Evolutionary conservation across 2,329 filamentous ascomycete genomes (phyloP), one percentile per base, ranked within the genome.

Genomic region (Pseudocercospora ulei): DNA sequence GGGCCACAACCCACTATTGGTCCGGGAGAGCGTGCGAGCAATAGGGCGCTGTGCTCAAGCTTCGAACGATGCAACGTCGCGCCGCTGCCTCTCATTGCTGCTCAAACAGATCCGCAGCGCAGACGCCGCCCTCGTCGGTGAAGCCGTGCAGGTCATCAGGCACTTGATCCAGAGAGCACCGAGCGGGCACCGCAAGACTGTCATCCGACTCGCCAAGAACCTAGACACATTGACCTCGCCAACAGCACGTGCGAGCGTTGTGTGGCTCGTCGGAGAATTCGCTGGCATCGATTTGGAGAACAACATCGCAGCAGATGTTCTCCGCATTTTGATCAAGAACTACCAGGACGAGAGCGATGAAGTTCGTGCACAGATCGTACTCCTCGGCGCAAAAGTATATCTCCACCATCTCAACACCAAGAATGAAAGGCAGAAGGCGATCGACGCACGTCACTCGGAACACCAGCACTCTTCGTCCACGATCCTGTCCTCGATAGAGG

Each of bases 221-320:
- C 73, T 98, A 2, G 90, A 95, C 56, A 82, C 80, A 3, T 83
- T 86, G 1, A 84, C 82, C 0, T 87, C 90, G 45, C 78, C 90
- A 1, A 80, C 86, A 44, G 90, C 90, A 3, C 74, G 90, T 49
- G 90, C 90, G 2, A 94, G 84, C 34, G 95, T 98, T 47, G 82
- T 98, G 52, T 98, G 90, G 90, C 75, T 98, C 0, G 87, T 96
- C 0, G 90, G 90, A 29, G 90, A 98, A 61, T 96, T 92, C 53
- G 77, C 88, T 0, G 84, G 85, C 0, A 76, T 85, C 39, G 74
- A 79, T 20, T 36, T 46, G 6, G 79, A 87, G 43, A 79, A 90
- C 57, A 93, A 92, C 54, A 88, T 98, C 45, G 90, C 90, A 0
- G 79, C 88, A 0, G 90, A 98, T 55, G 86, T 96, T 4, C 66